A percentile compares a stretch with the other conserved stretches of the same genome.
Evolutionary conservation across 345 rosid species (phyloP).

Genomic region (Populus euphratica): DNA sequence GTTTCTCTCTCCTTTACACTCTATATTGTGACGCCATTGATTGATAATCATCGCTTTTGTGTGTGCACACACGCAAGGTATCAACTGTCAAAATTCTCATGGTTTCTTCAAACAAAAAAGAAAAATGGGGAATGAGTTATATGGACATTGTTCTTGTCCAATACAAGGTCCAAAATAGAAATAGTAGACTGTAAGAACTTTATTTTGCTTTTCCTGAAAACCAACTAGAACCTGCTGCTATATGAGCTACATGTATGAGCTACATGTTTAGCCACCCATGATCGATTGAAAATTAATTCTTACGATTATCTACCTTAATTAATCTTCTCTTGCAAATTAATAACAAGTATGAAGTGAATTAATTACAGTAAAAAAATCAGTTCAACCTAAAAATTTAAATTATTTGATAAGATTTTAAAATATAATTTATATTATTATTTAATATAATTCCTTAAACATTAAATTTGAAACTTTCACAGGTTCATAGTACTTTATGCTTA

Average conservation of each 20-base stretch:
- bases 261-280: not conserved
- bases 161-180: not conserved
- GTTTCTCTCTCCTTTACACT: no score
- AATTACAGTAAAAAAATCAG: rapidly evolving
- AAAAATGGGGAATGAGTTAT: not conserved
- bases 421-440: no score
- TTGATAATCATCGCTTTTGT: no score
- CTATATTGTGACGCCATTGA: no score
- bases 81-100: not conserved
- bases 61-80: no score
- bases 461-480: no score
- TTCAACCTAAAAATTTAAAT: no score
- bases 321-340: not conserved
- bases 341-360: no score
- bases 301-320: not conserved
- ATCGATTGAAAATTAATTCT: not conserved
- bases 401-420: no score
- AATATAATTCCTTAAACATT: no score
- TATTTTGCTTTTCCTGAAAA: not conserved
- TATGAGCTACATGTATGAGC: not conserved
- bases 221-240: not conserved
- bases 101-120: not conserved
- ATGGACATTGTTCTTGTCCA: not conserved
- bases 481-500: no score
- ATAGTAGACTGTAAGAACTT: not conserved